phyloP scores from a whole-genome alignment of 2,329 filamentous ascomycete genomes.

The Venturia asperata region DNA sequence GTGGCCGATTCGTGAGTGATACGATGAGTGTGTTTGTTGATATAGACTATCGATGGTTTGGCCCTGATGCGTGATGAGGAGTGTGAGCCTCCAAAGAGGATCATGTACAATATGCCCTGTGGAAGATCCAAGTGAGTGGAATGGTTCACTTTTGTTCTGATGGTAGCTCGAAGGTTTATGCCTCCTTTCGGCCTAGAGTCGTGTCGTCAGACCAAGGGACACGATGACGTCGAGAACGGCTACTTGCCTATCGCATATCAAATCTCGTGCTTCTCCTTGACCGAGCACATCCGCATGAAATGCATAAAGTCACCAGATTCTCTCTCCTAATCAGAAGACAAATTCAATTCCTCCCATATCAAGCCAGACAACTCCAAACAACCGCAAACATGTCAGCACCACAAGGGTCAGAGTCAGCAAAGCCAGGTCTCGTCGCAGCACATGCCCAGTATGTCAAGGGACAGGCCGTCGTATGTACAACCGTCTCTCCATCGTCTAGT shows the following conservation, averaged over 20 bases:
- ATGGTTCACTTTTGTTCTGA: no score
- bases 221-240: conserved; percentile 1
- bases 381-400: conserved; percentile 8
- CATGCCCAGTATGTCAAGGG: conserved; percentile 65
- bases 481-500: not conserved
- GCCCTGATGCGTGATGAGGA: no score
- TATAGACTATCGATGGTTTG: no score
- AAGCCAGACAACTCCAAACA: not conserved
- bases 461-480: conserved; percentile 50
- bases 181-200: conserved; percentile 2
- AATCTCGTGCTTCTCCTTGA: not conserved
- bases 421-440: conserved; percentile 54
- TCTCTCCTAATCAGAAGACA: not conserved
- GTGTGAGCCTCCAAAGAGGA: no score
- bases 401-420: conserved; percentile 3
- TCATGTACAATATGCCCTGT: no score
- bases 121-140: no score
- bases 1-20: no score
- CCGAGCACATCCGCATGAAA: not conserved
- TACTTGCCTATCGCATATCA: not conserved
- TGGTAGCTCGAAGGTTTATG: not conserved
- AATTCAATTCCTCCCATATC: not conserved
- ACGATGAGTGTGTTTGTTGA: no score
- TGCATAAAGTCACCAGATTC: not conserved
- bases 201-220: conserved; percentile 2